A percentile compares a stretch with the other conserved stretches of the same genome.
phyloP scores from a whole-genome alignment of 352 stramenopile genomes.

The Globisporangium barbulae region DNA sequence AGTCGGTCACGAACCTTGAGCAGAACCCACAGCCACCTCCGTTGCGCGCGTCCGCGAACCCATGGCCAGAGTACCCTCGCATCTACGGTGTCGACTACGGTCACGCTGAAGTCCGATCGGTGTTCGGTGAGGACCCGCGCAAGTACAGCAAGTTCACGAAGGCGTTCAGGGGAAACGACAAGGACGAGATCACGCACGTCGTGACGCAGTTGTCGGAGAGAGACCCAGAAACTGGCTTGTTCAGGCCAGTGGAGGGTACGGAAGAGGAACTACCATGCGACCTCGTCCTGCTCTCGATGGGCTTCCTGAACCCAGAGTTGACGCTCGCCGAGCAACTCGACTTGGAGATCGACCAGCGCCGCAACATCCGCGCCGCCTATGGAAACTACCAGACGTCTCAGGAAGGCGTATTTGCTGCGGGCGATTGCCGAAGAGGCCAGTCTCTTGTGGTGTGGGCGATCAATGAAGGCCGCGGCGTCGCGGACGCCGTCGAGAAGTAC shows the following conservation, averaged over 20 bases:
- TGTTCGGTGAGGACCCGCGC: constrained; percentile 92
- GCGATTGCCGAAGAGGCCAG: constrained; percentile 96
- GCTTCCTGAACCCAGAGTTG: constrained; percentile 95
- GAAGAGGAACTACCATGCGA: constrained; percentile 94
- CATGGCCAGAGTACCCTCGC: constrained; percentile 97
- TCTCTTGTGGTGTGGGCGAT: constrained; percentile 98
- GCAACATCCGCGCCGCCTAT: constrained; percentile 93
- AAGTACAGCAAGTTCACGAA: constrained; percentile 78
- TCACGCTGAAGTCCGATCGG: constrained; percentile 91
- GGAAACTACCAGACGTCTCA: constrained; percentile 93
- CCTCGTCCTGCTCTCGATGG: constrained; percentile 96
- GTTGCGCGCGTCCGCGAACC: constrained; percentile 91
- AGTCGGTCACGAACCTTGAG: constrained; percentile 96
- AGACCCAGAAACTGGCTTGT: constrained; percentile 70
- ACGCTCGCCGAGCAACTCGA: constrained; percentile 86
- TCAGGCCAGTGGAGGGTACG: constrained; percentile 68
- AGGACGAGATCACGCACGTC: constrained; percentile 76
- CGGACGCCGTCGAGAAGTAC: constrained; percentile 83
- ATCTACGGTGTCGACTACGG: constrained; percentile 98
- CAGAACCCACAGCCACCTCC: constrained; percentile 91
- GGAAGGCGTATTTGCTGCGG: constrained; percentile 96
- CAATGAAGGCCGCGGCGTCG: constrained; percentile 95
- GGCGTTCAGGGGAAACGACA: constrained; percentile 74
- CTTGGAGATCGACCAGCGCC: constrained; percentile 92
- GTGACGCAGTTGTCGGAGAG: constrained; percentile 47